Conservation (phyloP, 768 basidiomycete genomes). For the Naganishia antarctica region DNA sequence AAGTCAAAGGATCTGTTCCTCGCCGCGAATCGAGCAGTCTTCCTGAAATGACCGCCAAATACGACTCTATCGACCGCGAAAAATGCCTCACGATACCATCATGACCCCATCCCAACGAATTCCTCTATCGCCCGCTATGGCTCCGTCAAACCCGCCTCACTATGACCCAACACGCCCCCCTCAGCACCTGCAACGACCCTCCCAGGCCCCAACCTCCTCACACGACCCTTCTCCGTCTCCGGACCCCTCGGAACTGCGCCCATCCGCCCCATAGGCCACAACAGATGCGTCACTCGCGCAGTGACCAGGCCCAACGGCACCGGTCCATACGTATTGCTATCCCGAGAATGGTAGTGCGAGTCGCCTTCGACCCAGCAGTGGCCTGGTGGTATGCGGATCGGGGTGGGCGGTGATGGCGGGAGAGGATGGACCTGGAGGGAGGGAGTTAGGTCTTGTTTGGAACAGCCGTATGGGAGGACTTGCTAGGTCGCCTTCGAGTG, state of each 20-base stretch:
- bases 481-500: slow-evolving; percentile 48
- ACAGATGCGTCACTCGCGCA: slow-evolving; percentile 40
- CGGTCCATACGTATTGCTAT: slow-evolving; percentile 50
- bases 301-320: slow-evolving; percentile 48
- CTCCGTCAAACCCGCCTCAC: not conserved
- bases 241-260: slow-evolving; percentile 35
- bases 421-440: slow-evolving; percentile 39
- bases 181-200: not conserved
- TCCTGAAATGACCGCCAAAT: too few species aligned
- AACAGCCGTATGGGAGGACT: slow-evolving; percentile 22
- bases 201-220: slow-evolving; percentile 24
- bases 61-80: too few species aligned
- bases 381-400: slow-evolving; percentile 46
- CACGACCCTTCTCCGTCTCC: slow-evolving; percentile 38
- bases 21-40: too few species aligned
- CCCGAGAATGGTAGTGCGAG: slow-evolving; percentile 44
- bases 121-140: not conserved
- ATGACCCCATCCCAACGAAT: too few species aligned
- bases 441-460: not conserved
- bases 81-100: too few species aligned
- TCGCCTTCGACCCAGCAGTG: slow-evolving; percentile 52
- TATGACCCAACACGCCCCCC: not conserved
- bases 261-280: slow-evolving; percentile 45
- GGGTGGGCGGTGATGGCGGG: slow-evolving; percentile 44
- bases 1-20: too few species aligned